Evolutionary conservation across 805 yeast genomes (phyloP).

Genomic region (Candida michaelii): DNA sequence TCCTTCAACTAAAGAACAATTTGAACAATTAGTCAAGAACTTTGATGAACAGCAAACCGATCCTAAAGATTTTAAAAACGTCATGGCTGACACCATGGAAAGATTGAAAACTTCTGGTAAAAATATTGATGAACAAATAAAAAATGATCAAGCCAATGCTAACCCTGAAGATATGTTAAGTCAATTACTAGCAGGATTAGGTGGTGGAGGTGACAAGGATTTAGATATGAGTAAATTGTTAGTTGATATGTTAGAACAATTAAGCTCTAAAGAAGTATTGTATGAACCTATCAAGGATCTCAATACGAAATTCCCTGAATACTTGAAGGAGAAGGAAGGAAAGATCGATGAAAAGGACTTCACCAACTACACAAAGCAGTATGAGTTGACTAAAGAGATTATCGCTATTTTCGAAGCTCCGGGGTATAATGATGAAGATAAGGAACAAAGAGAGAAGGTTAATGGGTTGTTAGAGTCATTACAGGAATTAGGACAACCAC

Average conservation of each 20-base stretch:
- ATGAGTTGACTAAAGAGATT: conserved; percentile 57
- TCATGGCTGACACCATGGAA: conserved; percentile 77
- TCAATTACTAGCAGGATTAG: conserved; percentile 54
- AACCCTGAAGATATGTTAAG: conserved; percentile 56
- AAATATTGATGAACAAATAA: conserved; percentile 59
- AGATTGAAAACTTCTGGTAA: conserved; percentile 77
- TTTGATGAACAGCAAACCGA: conserved; percentile 39
- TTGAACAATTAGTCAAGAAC: conserved; percentile 48
- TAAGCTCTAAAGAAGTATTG: conserved; percentile 80
- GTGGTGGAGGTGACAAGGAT: conserved; percentile 43
- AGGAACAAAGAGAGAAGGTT: conserved; percentile 48
- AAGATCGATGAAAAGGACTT: conserved; percentile 46
- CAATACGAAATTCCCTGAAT: conserved; percentile 67
- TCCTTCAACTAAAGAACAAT: conserved; percentile 52
- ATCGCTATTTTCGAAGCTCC: conserved; percentile 66
- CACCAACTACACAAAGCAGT: conserved; percentile 60
- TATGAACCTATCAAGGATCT: conserved; percentile 88
- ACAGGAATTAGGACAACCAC: conserved; percentile 80
- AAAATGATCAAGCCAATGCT: conserved; percentile 42
- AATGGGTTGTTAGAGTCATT: conserved; percentile 61
- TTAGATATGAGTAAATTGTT: conserved; percentile 65
- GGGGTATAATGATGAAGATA: conserved; percentile 54
- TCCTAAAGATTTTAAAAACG: conserved; percentile 55
- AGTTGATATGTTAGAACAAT: conserved; percentile 73
- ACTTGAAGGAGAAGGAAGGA: conserved; percentile 57